These are phyloP conservation scores for Pseudogymnoascus sp. DNA, from an alignment of 2,329 filamentous ascomycete species.

Conservation along the genomic window DNA sequence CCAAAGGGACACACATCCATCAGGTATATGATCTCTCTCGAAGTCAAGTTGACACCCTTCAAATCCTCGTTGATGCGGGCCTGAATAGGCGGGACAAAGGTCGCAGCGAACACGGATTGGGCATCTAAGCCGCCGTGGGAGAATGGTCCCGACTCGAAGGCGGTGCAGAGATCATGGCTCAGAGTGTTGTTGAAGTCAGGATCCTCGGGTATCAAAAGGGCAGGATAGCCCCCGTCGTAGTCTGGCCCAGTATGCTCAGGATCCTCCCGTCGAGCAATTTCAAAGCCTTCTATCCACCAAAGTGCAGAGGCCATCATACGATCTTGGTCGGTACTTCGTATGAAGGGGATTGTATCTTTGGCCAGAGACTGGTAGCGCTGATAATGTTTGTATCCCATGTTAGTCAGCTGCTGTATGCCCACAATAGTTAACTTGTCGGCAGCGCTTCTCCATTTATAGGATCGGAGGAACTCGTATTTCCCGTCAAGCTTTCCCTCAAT, in stretches of 20 bases:
- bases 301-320: conserved; percentile 67
- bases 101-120: conserved; percentile 48
- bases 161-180: conserved; percentile 60
- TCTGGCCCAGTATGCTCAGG: conserved; percentile 29
- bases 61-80: conserved; percentile 60
- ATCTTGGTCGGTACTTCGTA: conserved; percentile 60
- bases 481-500: conserved; percentile 45
- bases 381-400: conserved; percentile 71
- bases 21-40: conserved; percentile 55
- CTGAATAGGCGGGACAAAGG: conserved; percentile 61
- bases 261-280: conserved; percentile 37
- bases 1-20: conserved; percentile 89
- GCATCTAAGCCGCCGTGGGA: conserved; percentile 40
- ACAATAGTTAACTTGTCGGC: conserved; percentile 60
- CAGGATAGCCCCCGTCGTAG: conserved; percentile 39
- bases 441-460: conserved; percentile 64
- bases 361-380: conserved; percentile 59
- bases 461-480: conserved; percentile 59
- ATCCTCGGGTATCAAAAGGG: conserved; percentile 63
- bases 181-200: conserved; percentile 69
- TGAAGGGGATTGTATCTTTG: conserved; percentile 51
- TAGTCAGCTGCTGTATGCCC: conserved; percentile 60
- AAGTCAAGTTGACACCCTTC: conserved; percentile 55
- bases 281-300: conserved; percentile 69
- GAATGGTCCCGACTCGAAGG: conserved; percentile 54